These are phyloP conservation scores for Russula abietina DNA, from an alignment of 768 basidiomycete species.

Conservation along the genomic window DNA sequence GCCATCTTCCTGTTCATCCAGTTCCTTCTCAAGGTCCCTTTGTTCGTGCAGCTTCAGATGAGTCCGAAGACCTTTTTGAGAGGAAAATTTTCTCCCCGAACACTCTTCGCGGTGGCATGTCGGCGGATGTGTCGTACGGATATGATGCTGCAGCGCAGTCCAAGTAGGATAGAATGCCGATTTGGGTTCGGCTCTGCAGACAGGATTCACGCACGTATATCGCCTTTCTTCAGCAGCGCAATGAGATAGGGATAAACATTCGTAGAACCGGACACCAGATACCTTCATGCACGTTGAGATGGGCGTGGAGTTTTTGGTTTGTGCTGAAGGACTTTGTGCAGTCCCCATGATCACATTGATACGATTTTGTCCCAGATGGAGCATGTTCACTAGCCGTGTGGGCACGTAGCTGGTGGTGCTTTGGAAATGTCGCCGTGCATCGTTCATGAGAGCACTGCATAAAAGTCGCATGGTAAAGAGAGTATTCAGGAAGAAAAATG, in stretches of 20 bases:
- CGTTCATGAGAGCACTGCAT: conserved; percentile 58
- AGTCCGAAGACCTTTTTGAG: conserved; percentile 63
- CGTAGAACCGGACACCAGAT: conserved; percentile 19
- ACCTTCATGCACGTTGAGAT: conserved; percentile 85
- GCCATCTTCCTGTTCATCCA: conserved; percentile 31
- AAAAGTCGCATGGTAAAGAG: not conserved
- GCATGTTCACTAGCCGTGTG: conserved; percentile 70
- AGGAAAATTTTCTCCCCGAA: conserved; percentile 63
- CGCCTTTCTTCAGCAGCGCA: conserved; percentile 53
- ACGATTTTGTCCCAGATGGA: conserved; percentile 79
- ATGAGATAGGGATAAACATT: not conserved
- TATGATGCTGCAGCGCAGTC: conserved; percentile 81
- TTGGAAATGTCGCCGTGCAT: conserved; percentile 67
- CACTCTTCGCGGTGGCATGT: conserved; percentile 69
- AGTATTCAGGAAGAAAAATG: not conserved
- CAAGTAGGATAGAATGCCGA: conserved; percentile 71
- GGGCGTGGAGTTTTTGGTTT: conserved; percentile 71
- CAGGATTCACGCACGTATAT: conserved; percentile 71
- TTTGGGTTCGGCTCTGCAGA: conserved; percentile 41
- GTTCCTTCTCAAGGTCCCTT: conserved; percentile 47
- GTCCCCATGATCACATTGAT: conserved; percentile 63
- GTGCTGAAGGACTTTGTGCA: conserved; percentile 81
- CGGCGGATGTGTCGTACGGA: conserved; percentile 75
- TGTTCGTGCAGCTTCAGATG: conserved; percentile 81
- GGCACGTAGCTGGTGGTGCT: conserved; percentile 76